phyloP scores from a whole-genome alignment of 2,329 filamentous ascomycete species.

The Pestalotiopsis sp. region DNA sequence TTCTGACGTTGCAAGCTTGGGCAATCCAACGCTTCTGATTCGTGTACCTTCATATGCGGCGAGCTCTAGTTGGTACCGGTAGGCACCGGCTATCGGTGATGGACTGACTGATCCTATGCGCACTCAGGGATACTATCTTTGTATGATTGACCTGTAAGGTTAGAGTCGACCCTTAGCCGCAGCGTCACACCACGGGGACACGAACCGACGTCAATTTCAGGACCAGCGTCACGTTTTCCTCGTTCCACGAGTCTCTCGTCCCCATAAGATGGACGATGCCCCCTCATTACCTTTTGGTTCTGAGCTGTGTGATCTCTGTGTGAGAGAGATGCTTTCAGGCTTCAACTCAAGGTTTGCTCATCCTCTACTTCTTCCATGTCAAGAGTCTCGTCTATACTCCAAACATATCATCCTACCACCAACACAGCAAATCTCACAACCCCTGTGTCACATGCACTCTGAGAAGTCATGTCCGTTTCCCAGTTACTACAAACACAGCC shows the following conservation, averaged over 20 bases:
- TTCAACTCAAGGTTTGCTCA: conserved; percentile 14
- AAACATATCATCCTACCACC: not conserved
- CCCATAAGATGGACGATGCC: not conserved
- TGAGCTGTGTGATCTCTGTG: not conserved
- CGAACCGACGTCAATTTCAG: conserved; percentile 4
- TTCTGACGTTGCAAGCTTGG: conserved; percentile 12
- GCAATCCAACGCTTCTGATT: conserved; percentile 8
- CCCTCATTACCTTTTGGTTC: not conserved
- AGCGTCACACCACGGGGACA: conserved; percentile 7
- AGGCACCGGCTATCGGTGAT: conserved; percentile 7
- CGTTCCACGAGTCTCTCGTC: not conserved
- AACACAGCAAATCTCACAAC: not conserved
- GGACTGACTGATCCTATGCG: not conserved
- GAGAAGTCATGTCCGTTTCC: conserved; percentile 23
- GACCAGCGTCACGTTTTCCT: not conserved
- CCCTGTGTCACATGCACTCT: not conserved
- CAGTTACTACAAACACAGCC: conserved; percentile 23
- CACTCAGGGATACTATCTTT: not conserved
- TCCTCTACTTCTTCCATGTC: not conserved
- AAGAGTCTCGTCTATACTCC: not conserved
- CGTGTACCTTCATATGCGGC: not conserved
- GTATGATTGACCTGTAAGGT: not conserved
- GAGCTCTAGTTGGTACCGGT: not conserved
- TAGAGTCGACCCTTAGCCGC: conserved; percentile 6
- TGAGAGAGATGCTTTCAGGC: conserved; percentile 7